Base-by-base conservation (phyloP, 2,329 filamentous ascomycete genomes). In the Talaromyces atroroseus region DNA sequence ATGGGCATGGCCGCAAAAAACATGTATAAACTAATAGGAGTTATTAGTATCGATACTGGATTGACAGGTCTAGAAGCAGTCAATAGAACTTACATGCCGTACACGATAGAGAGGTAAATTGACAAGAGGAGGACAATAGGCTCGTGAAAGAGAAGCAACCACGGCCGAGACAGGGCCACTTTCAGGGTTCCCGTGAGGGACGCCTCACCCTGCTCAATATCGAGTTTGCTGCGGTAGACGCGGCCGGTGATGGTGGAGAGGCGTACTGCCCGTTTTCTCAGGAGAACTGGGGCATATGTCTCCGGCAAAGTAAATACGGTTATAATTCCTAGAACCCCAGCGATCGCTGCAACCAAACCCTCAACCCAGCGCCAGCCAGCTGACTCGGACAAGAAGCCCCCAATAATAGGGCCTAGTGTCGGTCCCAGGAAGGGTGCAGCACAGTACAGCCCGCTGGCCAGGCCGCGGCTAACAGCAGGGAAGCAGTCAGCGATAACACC, bases 401-500 rank as follows among this genome's bases (percentile, higher is more conserved):
- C 78, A 6, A 78, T 68, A 54, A 82, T 75, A 2, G 80, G 76
- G 0, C 75, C 79, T 1, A 74, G 67, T 3, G 75, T 72, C 0
- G 78, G 79, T 1, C 49, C 86, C 56, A 89, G 74, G 67, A 87
- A 88, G 1, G 86, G 85, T 7, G 84, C 83, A n/a, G 83, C 78
- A 4, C 85, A 82, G 63, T 88, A 90, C 26, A 87, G 65, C 16
- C 82, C 80, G 59, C 84, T 79, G 0, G 85, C 86, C 42, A 78
- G 59, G 56, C 82, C 82, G 58, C 87, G 76, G 61, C 82, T 70
- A 2, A 80, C 78, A 0, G 85, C 77, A 0, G 77, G 70, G 71
- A 78, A 89, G 26, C 89, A 74, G 68, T 89, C 87, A 20, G 81
- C 82, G 5, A 89, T 64, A 0, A 88, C 85, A 23, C 86, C 86